Base-by-base conservation (phyloP, 192 early-diverging fungal species). In the Blastocladiella britannica region DNA sequence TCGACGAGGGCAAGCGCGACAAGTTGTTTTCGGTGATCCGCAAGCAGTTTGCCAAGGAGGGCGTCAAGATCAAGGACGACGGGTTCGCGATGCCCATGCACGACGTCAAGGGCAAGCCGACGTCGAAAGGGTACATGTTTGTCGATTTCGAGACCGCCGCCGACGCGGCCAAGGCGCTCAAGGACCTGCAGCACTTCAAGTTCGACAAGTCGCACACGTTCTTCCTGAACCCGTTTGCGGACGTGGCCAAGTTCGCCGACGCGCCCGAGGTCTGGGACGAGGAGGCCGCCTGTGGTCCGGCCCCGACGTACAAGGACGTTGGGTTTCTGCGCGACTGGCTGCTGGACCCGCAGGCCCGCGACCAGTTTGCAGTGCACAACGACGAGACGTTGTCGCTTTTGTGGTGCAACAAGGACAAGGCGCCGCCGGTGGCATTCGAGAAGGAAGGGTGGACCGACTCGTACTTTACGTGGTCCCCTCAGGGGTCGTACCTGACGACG, bases 241-340 rank as follows among this genome's bases (percentile, higher is more conserved):
- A 96, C 63, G 81, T 98, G 28, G 91, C 91, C 59, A 74, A 76
- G 62, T 95, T 82, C 71, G 71, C 75, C 20, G 67, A 72, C 57
- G 70, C 89, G 26, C 66, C 77, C 55, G 90, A 93, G 59, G 71
- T 70, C 62, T 85, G 37, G 37, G 80, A 83, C 67, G 72, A 69
- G 51, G 83, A 86, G 52, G 89, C 91, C 24, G 72, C 64, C 0
- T 64, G 68, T 25, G 71, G 37, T 20, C 12, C 12, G 37, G 37
- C 37, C 2, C 37, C 66, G 59, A 57, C 66, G n/a, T 76, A 63
- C 26, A 64, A 63, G 51, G 80, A 82, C 64, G 64, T 71, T 65
- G 91, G 91, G 68, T 89, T 96, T 64, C 70, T 96, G 29, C 76
- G 78, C 60, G 83, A 80, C 60, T 94, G 89, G 91, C 76, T 98